Evolutionary conservation across 768 basidiomycete species (phyloP), one percentile per base, ranked within the genome.

Genomic region (Tephrocybe sp.): DNA sequence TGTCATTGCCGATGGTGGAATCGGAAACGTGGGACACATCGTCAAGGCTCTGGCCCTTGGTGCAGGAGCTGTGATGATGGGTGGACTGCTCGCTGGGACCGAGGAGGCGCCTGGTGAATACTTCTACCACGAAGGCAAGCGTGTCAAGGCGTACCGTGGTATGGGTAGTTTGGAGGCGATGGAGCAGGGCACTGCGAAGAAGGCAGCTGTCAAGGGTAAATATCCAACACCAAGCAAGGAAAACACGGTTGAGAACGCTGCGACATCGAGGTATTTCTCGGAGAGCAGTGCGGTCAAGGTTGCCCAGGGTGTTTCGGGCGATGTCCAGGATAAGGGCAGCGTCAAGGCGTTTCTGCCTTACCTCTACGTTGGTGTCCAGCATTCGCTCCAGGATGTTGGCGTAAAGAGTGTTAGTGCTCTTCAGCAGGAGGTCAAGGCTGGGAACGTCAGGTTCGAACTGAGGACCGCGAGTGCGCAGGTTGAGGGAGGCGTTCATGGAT

Each of bases 31-130:
- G 28, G 97, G 96, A 0, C 97, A 99, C 68, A 89, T 98, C 60
- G 93, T 98, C 65, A 99, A 99, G 74, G 97, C 97, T 3, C 75
- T 98, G 41, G 77, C 94, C 1, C 81, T 98, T 12, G 97, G 97
- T 45, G 97, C 96, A 3, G 86, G 88, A 20, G 95, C 93, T 3
- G 94, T 98, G 47, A 98, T 98, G 97, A 98, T 99, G 97, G 97
- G 97, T 39, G 88, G 93, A 8, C 71, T 98, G 42, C 77, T 99
- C 23, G 97, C 97, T 2, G 96, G 96, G 25, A 98, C 97, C 30
- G 86, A 92, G 56, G 96, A 99, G 69, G 93, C 94, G 0, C 97
- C 97, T 0, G 97, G 97, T 60, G 94, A 98, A 73, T 99, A 97
- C 76, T 98, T 97, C 69, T 99, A 96, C 73, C 95, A 98, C 65